Conservation (phyloP, 495 filamentous ascomycete genomes). For the Penicillium pulvis region DNA sequence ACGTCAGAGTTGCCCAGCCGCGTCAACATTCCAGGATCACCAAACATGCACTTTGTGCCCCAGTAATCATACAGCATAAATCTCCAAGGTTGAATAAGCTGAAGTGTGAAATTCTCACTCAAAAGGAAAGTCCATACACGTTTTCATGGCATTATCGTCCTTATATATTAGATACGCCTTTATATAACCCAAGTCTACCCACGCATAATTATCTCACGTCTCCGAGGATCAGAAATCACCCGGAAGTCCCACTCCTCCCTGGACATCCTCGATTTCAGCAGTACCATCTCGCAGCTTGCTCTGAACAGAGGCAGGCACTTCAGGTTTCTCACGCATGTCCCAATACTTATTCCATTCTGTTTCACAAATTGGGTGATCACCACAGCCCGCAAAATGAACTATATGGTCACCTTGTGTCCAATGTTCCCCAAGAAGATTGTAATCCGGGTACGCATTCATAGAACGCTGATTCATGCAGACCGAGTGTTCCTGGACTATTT, state of each 20-base stretch:
- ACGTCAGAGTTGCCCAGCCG: too few species aligned
- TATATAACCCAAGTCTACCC: too few species aligned
- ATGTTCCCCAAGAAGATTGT: slow-evolving; percentile 12
- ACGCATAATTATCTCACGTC: not conserved
- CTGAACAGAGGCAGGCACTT: slow-evolving; percentile 7
- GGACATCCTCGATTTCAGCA: slow-evolving; percentile 10
- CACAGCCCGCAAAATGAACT: slow-evolving; percentile 18
- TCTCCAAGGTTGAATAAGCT: too few species aligned
- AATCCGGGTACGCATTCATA: slow-evolving; percentile 18
- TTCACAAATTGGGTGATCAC: slow-evolving; percentile 3
- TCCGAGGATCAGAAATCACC: not conserved
- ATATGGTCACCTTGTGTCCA: slow-evolving; percentile 15
- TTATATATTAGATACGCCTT: too few species aligned
- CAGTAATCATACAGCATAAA: too few species aligned
- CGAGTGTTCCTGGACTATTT: slow-evolving; percentile 13
- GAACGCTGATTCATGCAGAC: slow-evolving; percentile 14
- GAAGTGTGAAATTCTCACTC: too few species aligned
- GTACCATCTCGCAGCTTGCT: slow-evolving; percentile 5
- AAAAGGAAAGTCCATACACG: too few species aligned
- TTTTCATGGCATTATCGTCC: too few species aligned
- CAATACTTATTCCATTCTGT: slow-evolving; percentile 14
- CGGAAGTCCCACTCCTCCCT: not conserved
- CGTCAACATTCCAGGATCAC: not conserved
- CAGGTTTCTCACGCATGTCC: slow-evolving; percentile 16
- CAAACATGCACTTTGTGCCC: not conserved